Evolutionary conservation across 192 early-diverging fungal genomes (phyloP).

Genomic region (Podila epigama): DNA sequence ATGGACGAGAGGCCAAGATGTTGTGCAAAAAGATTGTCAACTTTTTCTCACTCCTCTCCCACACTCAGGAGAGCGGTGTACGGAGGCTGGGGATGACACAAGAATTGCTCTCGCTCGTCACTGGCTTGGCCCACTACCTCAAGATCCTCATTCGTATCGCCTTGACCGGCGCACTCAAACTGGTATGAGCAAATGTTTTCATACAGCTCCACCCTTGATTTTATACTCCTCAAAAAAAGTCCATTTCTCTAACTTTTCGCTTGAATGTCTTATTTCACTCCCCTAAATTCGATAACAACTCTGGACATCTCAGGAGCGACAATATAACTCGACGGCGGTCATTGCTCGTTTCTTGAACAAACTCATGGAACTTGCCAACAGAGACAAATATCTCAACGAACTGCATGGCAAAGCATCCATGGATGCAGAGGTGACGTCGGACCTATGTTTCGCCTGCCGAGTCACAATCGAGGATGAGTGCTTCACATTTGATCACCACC

Average conservation of each 20-base stretch:
- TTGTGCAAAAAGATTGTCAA: slow-evolving; percentile 94
- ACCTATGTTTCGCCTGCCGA: slow-evolving; percentile 82
- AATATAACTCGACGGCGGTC: slow-evolving; percentile 56
- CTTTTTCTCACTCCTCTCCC: slow-evolving; percentile 91
- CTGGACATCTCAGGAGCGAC: slow-evolving; percentile 62
- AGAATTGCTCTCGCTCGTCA: slow-evolving; percentile 89
- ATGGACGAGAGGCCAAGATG: slow-evolving; percentile 92
- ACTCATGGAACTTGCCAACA: slow-evolving; percentile 73
- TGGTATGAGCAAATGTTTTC: slow-evolving; percentile 60
- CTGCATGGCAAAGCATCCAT: slow-evolving; percentile 49
- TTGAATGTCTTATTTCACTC: not conserved
- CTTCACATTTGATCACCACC: slow-evolving; percentile 65
- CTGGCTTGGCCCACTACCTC: slow-evolving; percentile 89
- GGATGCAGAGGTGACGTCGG: slow-evolving; percentile 73
- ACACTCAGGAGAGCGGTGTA: slow-evolving; percentile 67
- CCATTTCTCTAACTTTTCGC: not conserved
- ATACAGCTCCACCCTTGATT: not conserved
- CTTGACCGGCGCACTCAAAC: slow-evolving; percentile 83
- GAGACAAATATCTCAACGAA: slow-evolving; percentile 36
- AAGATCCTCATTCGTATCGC: slow-evolving; percentile 92
- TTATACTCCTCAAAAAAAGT: not conserved
- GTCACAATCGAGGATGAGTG: slow-evolving; percentile 90
- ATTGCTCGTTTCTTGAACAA: slow-evolving; percentile 79
- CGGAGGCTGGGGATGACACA: slow-evolving; percentile 74
- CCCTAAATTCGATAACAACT: too few relatives aligned